Base-by-base conservation (phyloP, 805 yeast species). In the Kazachstania psychrophila region DNA sequence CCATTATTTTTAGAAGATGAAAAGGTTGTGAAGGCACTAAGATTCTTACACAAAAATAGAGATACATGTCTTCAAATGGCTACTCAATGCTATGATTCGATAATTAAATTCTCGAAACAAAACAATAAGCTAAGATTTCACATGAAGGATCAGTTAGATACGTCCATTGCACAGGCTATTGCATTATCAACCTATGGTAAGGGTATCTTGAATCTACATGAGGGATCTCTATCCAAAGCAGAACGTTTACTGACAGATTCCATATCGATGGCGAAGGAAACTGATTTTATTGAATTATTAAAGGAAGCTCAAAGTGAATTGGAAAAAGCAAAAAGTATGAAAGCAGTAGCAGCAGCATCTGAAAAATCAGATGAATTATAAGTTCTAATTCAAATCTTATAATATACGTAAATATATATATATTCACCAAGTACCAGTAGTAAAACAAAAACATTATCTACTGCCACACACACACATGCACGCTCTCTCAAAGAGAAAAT, bases 121-220 rank as follows among this genome's bases (percentile, higher is more conserved):
- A 55, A 59, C 36, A 49, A 49, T 15, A 59, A 54, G 34, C 33
- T 59, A 16, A 49, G 58, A 36, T 59, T 51, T 40, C 57, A 58
- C 31, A 44, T 52, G 31, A 50, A 51, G 19, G 61, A 58, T 24
- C 60, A 64, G 29, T 47, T 70, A 16, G 70, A 67, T 33, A 55
- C 57, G 9, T 60, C 64, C 6, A 58, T 80, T 10, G 69, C 73
- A 23, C 85, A 82, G 44, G 75, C 82, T 1, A 75, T 81, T 28
- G 92, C 94, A 0, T 65, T 88, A 54, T 76, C 95, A 0, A 75
- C 86, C 0, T 88, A 82, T 52, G 94, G 95, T 0, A 65, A 84
- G 28, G 97, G 96, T 2, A 94, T 87, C 5, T 69, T 85, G 9
- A 69, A 73, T 30, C 59, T 79, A n/a, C 84, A 83, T 47, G 52